Evolutionary conservation across 306 rosid species (phyloP), one percentile per base, ranked within the genome.

Genomic region (Trifolium fragiferum): DNA sequence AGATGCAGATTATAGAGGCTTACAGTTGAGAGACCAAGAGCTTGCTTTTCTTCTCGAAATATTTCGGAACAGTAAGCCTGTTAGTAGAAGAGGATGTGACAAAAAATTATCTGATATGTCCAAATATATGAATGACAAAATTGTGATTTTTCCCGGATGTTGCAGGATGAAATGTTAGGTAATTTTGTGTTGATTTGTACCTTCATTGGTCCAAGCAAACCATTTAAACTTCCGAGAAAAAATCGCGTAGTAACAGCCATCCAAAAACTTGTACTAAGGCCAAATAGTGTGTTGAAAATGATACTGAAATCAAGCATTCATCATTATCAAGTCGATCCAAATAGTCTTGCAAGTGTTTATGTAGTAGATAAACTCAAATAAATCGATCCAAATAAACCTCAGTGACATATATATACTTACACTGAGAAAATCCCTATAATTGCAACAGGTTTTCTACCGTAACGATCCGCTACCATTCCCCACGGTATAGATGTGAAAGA

Each of bases 161-260:
- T 23, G 41, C 18, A 19, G 7, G 23, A 63, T 37, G 66, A 72
- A 38, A 46, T 5, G 4, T 2, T 37, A 55, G 40, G 27, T 33
- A 37, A 16, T 27, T n/a, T 35, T 61, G 27, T 38, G 76, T 72
- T 53, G 37, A 54, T 12, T 6, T 27, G 18, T 68, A 93, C 98
- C 97, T 89, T 93, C 47, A 93, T 88, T 30, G 98, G 96, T 75
- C 93, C 97, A 80, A 91, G 90, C 71, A 88, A 72, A 64, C 98
- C 98, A 84, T 93, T 93, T 72, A 91, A 86, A 76, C 84, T 27
- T 81, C 98, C 98, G 66, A 90, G 98, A 80, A 91, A 78, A 83
- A 93, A 93, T 51, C 98, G 80, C 19, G 88, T 72, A 16, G 30
- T 6, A 30, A 91, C 7, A 55, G 98, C 15, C 50, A 44, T 44